Percentiles rank a stretch among this genome's conserved stretches.
Conservation (phyloP, 148 eudicot species). For the Spergularia marina region DNA sequence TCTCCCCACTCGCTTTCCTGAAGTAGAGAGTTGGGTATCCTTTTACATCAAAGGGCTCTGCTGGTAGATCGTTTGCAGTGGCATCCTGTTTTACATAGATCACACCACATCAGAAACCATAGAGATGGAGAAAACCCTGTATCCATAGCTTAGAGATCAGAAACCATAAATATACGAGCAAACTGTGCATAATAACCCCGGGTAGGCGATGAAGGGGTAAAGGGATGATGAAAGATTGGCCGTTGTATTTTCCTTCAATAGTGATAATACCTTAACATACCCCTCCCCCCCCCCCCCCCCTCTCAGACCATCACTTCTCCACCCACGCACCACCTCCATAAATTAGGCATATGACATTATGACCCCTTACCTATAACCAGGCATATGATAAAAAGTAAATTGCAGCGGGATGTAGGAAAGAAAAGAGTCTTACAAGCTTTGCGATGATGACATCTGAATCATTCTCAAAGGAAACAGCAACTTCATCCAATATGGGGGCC, state of each 20-base stretch:
- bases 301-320: background rate
- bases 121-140: too few relatives aligned
- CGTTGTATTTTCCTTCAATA: too few relatives aligned
- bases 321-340: background rate
- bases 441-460: conserved; percentile 44
- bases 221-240: background rate
- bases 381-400: background rate
- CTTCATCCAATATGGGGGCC: conserved; percentile 48
- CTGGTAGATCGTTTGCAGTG: conserved; percentile 47
- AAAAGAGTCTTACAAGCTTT: conserved; percentile 37
- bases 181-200: too few relatives aligned
- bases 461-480: conserved; percentile 36
- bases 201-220: too few relatives aligned
- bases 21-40: conserved; percentile 48
- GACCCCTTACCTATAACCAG: background rate
- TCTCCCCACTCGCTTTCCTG: conserved; percentile 35
- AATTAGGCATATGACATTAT: background rate
- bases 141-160: too few relatives aligned
- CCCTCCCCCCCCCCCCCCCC: background rate
- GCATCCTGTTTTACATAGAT: conserved; percentile 37
- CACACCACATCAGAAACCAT: background rate
- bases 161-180: too few relatives aligned
- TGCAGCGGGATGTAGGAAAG: background rate
- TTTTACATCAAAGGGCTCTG: conserved; percentile 37
- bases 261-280: background rate